A percentile compares a stretch with the other conserved stretches of the same genome.
Conservation (phyloP, 148 eudicot genomes). For the Oxyria digyna region DNA sequence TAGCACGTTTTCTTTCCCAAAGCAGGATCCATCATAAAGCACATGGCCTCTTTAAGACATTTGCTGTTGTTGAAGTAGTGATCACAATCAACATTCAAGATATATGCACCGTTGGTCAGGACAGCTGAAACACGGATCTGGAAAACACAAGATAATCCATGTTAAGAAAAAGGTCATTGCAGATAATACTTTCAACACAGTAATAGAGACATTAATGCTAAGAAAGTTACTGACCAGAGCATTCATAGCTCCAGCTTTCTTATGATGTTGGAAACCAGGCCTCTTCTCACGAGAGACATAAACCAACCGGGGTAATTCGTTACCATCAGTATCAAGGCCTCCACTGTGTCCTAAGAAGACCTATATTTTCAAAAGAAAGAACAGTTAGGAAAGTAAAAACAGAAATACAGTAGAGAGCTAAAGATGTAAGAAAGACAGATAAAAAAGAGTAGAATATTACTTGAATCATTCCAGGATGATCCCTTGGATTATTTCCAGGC, state of each 20-base stretch:
- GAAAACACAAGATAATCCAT: conserved; percentile 8
- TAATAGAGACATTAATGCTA: background rate
- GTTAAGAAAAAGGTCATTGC: conserved; percentile 4
- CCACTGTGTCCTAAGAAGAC: conserved; percentile 97
- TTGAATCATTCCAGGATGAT: conserved; percentile 99
- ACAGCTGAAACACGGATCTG: conserved; percentile 99
- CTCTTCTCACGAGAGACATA: conserved; percentile 99
- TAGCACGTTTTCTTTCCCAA: conserved; percentile 81
- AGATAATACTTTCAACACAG: background rate
- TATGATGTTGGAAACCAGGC: conserved; percentile 99
- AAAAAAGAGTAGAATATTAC: conserved; percentile 17
- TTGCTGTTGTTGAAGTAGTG: conserved; percentile 97
- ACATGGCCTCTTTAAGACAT: conserved; percentile 96
- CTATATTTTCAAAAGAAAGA: conserved; percentile 22
- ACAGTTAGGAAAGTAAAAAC: background rate
- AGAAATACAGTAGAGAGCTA: background rate
- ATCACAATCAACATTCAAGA: conserved; percentile 95
- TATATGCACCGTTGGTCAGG: conserved; percentile 87
- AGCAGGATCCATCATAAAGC: conserved; percentile 96
- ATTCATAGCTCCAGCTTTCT: conserved; percentile 99
- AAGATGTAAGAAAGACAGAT: background rate
- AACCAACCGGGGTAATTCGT: conserved; percentile 85
- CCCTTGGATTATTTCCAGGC: conserved; percentile 98
- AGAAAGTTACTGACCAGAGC: conserved; percentile 57
- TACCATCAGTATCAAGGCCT: conserved; percentile 92